These are phyloP conservation scores for Lantana camara DNA, from an alignment of 257 asterid species.

Conservation along the genomic window DNA sequence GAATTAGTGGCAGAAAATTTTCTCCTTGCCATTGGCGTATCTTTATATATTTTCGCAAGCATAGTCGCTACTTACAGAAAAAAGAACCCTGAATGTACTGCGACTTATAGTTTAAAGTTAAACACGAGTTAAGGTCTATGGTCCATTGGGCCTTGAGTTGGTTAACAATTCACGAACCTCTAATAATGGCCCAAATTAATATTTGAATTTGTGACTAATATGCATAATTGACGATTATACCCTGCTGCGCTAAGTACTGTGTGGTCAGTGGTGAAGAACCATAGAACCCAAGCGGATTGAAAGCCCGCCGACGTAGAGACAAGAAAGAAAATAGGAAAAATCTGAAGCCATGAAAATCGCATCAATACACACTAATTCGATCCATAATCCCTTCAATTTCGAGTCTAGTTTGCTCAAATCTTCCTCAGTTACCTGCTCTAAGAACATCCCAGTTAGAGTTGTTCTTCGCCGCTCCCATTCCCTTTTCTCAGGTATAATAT, in stretches of 20 bases:
- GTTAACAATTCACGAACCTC: no score
- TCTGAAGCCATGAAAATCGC: slow-evolving; percentile 58
- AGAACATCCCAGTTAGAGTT: slow-evolving; percentile 42
- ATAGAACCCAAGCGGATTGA: slow-evolving; percentile 9
- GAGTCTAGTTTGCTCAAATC: slow-evolving; percentile 39
- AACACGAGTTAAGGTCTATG: no score
- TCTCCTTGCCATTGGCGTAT: no score
- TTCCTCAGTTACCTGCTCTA: slow-evolving; percentile 38
- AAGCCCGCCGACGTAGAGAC: neutral
- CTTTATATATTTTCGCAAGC: no score
- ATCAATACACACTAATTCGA: slow-evolving; percentile 41
- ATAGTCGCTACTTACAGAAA: no score
- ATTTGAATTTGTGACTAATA: no score
- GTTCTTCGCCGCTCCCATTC: slow-evolving; percentile 40
- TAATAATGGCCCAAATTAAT: neutral
- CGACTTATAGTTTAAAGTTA: no score
- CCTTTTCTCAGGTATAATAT: slow-evolving; percentile 42
- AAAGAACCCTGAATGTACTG: no score
- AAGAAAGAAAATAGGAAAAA: neutral
- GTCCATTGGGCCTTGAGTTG: no score
- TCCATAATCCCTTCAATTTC: slow-evolving; percentile 36
- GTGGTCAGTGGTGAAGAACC: slow-evolving; percentile 14
- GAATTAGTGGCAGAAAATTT: neutral
- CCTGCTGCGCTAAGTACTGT: neutral
- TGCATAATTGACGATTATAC: neutral